phyloP scores from a whole-genome alignment of 331 rosid genomes.

The Erythrophleum ivorense region DNA sequence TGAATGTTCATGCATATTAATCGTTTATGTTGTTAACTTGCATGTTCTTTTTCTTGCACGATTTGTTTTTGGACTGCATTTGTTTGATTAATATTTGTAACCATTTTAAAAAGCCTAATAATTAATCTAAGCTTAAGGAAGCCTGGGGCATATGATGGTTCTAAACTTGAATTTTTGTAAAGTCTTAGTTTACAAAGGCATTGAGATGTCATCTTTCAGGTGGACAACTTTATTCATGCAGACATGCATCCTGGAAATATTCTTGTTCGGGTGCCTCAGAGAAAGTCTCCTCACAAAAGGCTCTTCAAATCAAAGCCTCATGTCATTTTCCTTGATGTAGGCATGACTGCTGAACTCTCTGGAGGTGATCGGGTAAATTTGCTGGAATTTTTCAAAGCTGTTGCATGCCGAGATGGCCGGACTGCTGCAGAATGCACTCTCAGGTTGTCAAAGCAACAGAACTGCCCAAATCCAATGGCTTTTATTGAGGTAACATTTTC shows the following conservation, averaged over 20 bases:
- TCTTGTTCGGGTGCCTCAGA: slow-evolving; percentile 74
- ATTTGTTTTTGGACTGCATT: neutral
- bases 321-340: slow-evolving; percentile 87
- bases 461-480: slow-evolving; percentile 84
- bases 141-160: neutral
- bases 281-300: slow-evolving; percentile 54
- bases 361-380: slow-evolving; percentile 72
- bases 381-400: slow-evolving; percentile 82
- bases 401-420: slow-evolving; percentile 86
- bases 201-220: slow-evolving; percentile 58
- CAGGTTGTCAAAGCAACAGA: slow-evolving; percentile 75
- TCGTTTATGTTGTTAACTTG: neutral
- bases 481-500: slow-evolving; percentile 66
- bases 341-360: slow-evolving; percentile 95
- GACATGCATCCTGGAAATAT: slow-evolving; percentile 97
- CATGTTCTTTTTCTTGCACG: neutral
- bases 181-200: slow-evolving; percentile 33
- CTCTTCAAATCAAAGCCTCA: slow-evolving; percentile 89
- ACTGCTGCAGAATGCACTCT: slow-evolving; percentile 83
- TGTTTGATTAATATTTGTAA: slow-evolving; percentile 10
- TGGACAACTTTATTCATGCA: slow-evolving; percentile 91
- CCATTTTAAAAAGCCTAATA: neutral
- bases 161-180: slow-evolving; percentile 23
- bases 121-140: neutral
- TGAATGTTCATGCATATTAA: neutral